Evolutionary conservation across 176 grass and related monocot genomes (phyloP).

Genomic region (Chrysopogon serrulatus): DNA sequence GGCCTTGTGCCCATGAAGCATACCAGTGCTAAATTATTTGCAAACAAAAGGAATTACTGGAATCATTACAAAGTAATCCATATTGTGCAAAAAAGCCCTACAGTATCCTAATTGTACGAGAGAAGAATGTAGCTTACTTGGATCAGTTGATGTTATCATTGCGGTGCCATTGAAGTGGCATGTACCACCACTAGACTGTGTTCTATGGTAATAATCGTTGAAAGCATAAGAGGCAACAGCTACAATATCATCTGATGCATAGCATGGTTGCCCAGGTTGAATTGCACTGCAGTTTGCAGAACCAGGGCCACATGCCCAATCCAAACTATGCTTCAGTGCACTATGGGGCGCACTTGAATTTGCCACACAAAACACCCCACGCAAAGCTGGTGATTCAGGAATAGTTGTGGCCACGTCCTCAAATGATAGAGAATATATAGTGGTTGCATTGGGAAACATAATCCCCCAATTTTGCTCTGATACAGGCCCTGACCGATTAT

Average conservation of each 20-base stretch:
- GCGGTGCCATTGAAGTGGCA: constrained; percentile 93
- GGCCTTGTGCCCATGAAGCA: not conserved
- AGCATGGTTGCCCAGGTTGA: constrained; percentile 86
- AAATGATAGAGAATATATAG: constrained; percentile 73
- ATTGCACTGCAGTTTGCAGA: constrained; percentile 90
- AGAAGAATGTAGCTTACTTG: constrained; percentile 62
- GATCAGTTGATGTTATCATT: constrained; percentile 74
- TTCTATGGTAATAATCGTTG: constrained; percentile 97
- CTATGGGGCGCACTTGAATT: constrained; percentile 62
- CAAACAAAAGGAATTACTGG: not conserved
- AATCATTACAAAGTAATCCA: not conserved
- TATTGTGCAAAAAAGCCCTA: not conserved
- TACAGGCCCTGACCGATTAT: constrained; percentile 50
- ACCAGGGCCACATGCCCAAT: constrained; percentile 98
- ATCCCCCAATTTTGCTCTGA: constrained; percentile 93
- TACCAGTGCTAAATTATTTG: not conserved
- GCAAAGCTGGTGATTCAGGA: constrained; percentile 53
- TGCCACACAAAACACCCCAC: constrained; percentile 85
- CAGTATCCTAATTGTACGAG: not conserved
- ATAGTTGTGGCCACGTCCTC: constrained; percentile 38
- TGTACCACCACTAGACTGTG: constrained; percentile 84
- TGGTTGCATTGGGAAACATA: constrained; percentile 63
- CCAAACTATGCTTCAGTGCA: constrained; percentile 84
- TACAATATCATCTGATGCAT: constrained; percentile 74
- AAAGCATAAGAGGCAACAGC: constrained; percentile 87